Conservation (phyloP, 2,329 filamentous ascomycete genomes). For the Fusarium sp. region DNA sequence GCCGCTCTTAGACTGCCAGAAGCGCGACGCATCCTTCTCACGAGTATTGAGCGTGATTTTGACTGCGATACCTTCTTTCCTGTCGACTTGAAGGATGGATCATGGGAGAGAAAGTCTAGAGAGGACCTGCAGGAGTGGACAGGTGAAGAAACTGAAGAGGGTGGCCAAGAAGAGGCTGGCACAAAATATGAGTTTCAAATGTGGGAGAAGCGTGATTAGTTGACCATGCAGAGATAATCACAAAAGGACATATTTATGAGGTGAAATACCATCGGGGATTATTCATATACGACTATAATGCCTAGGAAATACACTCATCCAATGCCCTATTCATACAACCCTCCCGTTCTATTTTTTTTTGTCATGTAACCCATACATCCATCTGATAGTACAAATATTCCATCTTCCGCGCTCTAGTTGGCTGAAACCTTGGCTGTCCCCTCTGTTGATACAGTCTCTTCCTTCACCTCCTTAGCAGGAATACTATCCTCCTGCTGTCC, state of each 20-base stretch:
- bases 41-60: constrained; percentile 73
- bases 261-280: constrained; percentile 33
- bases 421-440: constrained; percentile 33
- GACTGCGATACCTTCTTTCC: constrained; percentile 82
- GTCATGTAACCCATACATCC: constrained; percentile 13
- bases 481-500: constrained; percentile 42
- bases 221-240: background rate
- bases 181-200: constrained; percentile 77
- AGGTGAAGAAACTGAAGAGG: constrained; percentile 69
- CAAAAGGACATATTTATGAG: constrained; percentile 10
- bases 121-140: constrained; percentile 69
- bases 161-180: constrained; percentile 68
- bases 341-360: constrained; percentile 13
- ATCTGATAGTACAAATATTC: constrained; percentile 41
- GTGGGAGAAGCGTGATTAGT: constrained; percentile 67
- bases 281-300: constrained; percentile 27
- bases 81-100: constrained; percentile 58
- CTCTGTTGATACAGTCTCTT: constrained; percentile 12
- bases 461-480: constrained; percentile 30
- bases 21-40: constrained; percentile 73
- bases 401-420: constrained; percentile 18
- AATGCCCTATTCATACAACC: constrained; percentile 36
- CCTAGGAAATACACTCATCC: constrained; percentile 1
- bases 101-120: constrained; percentile 65
- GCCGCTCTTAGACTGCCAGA: constrained; percentile 70